Conservation (phyloP, 768 basidiomycete genomes). For the Dendrothele bispora region DNA sequence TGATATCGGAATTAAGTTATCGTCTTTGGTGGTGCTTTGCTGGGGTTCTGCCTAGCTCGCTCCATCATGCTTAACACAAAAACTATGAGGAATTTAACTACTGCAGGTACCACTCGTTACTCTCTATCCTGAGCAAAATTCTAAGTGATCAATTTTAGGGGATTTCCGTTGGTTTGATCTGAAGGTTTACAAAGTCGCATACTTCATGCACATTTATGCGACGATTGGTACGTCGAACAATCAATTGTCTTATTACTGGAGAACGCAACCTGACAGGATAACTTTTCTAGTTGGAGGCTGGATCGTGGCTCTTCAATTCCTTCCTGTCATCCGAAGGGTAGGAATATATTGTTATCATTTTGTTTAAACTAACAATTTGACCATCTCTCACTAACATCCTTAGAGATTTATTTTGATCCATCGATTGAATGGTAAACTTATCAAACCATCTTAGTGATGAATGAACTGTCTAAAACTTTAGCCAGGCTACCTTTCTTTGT, state of each 20-base stretch:
- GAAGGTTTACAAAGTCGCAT: constrained; percentile 18
- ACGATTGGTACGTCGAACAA: constrained; percentile 16
- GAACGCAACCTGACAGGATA: neutral
- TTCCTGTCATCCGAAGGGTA: constrained; percentile 25
- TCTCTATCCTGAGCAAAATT: neutral
- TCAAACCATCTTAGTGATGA: neutral
- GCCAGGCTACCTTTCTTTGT: constrained; percentile 17
- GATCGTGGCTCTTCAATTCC: constrained; percentile 20
- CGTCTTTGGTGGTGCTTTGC: constrained; percentile 25
- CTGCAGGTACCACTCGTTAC: neutral
- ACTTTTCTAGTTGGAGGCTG: constrained; percentile 22
- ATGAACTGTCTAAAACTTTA: neutral
- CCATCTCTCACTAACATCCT: neutral
- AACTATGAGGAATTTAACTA: neutral
- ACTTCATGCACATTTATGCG: constrained; percentile 25
- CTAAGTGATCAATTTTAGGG: constrained; percentile 8
- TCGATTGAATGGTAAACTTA: constrained; percentile 18
- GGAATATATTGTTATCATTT: too few relatives aligned
- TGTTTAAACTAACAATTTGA: too few relatives aligned
- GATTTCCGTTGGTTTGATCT: constrained; percentile 26
- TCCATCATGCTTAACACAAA: constrained; percentile 15
- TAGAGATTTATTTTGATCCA: constrained; percentile 20
- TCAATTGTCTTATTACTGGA: neutral
- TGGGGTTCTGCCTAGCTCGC: constrained; percentile 23
- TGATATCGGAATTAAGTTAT: constrained; percentile 13